These are phyloP conservation scores for Pythium vanterpoolii DNA, from an alignment of 352 stramenopile genomes.

Conservation along the genomic window DNA sequence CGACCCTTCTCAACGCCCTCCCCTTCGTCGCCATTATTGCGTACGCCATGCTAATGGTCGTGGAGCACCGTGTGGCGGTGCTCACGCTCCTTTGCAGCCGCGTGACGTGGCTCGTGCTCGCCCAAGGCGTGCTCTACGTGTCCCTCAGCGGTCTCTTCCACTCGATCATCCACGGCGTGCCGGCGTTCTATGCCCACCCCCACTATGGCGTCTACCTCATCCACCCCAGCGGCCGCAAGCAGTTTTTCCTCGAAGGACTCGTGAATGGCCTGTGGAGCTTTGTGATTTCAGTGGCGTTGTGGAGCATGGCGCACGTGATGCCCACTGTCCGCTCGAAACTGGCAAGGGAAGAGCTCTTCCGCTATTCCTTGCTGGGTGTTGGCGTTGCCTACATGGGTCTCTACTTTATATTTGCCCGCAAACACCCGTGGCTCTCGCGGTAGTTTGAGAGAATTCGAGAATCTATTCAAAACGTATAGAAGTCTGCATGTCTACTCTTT, in stretches of 20 bases:
- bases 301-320: conserved; percentile 44
- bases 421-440: conserved; percentile 48
- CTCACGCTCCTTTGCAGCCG: conserved; percentile 32
- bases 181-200: conserved; percentile 51
- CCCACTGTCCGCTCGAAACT: conserved; percentile 30
- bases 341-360: conserved; percentile 47
- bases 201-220: conserved; percentile 55
- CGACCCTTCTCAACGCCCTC: conserved; percentile 32
- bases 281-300: conserved; percentile 44
- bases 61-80: conserved; percentile 42
- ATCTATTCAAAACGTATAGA: neutral
- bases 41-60: conserved; percentile 33
- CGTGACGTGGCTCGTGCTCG: conserved; percentile 55
- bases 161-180: conserved; percentile 50
- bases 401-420: conserved; percentile 53
- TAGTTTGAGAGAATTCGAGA: conserved; percentile 2
- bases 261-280: conserved; percentile 66
- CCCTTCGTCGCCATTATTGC: conserved; percentile 31
- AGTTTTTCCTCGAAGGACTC: conserved; percentile 66
- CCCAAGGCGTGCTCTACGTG: conserved; percentile 51
- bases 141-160: conserved; percentile 59
- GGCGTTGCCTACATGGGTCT: conserved; percentile 46
- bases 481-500: neutral
- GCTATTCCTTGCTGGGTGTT: conserved; percentile 37
- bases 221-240: conserved; percentile 55